Percentiles rank a stretch among this genome's conserved stretches.
Conservation (phyloP, 441 rosid genomes). For the Gossypium davidsonii region DNA sequence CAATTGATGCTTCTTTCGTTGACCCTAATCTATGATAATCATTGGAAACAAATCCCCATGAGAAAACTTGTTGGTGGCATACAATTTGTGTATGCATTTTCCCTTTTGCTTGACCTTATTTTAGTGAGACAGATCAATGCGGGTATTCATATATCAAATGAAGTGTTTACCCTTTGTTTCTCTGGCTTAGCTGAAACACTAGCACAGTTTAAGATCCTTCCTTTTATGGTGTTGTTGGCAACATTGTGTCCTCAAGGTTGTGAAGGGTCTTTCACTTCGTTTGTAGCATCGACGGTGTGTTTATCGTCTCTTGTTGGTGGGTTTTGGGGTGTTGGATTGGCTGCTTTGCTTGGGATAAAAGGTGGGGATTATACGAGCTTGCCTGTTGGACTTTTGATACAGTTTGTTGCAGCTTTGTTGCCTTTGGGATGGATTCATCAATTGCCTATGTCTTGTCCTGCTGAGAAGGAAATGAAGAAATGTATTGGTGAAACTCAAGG, state of each 20-base stretch:
- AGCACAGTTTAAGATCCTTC: slow-evolving; percentile 73
- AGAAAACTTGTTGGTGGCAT: slow-evolving; percentile 46
- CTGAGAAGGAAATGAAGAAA: slow-evolving; percentile 38
- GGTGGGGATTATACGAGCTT: slow-evolving; percentile 49
- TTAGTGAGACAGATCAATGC: slow-evolving; percentile 57
- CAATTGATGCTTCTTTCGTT: slow-evolving; percentile 55
- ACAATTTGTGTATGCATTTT: slow-evolving; percentile 50
- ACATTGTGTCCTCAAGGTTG: slow-evolving; percentile 67
- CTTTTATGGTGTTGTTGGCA: slow-evolving; percentile 50
- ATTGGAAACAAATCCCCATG: slow-evolving; percentile 51
- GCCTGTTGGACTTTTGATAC: slow-evolving; percentile 46
- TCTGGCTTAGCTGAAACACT: slow-evolving; percentile 64
- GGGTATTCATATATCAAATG: slow-evolving; percentile 48
- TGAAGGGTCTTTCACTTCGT: slow-evolving; percentile 74
- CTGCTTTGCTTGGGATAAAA: slow-evolving; percentile 53
- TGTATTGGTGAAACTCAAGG: slow-evolving; percentile 39
- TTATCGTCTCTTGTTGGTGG: slow-evolving; percentile 62
- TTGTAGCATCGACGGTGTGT: slow-evolving; percentile 58
- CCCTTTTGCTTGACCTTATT: slow-evolving; percentile 59
- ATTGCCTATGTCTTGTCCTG: slow-evolving; percentile 38
- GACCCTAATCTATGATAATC: slow-evolving; percentile 47
- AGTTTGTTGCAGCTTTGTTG: slow-evolving; percentile 54
- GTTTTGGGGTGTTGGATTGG: slow-evolving; percentile 58
- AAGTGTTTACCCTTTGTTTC: slow-evolving; percentile 49
- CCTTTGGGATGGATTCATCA: slow-evolving; percentile 51